phyloP scores from a whole-genome alignment of 495 filamentous ascomycete species.

The Trypethelium eluteriae region DNA sequence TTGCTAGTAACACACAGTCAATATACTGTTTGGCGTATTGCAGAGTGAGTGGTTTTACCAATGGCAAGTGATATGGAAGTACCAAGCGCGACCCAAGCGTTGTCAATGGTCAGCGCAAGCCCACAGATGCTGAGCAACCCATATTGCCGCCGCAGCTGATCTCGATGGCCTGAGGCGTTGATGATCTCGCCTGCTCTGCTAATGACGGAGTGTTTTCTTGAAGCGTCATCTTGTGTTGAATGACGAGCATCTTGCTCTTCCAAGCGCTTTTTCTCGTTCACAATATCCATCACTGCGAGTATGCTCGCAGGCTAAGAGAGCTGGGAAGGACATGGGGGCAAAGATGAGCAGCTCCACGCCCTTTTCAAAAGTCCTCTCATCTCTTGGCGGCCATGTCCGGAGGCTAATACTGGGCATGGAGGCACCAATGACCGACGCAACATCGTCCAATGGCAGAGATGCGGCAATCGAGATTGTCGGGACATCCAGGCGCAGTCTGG shows the following conservation, averaged over 20 bases:
- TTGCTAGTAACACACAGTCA: slow-evolving; percentile 11
- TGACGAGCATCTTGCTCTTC: background rate
- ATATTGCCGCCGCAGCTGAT: slow-evolving; percentile 56
- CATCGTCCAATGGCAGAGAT: background rate
- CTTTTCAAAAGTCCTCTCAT: background rate
- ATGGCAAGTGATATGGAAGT: slow-evolving; percentile 32
- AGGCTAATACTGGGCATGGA: background rate
- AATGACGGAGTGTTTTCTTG: slow-evolving; percentile 17
- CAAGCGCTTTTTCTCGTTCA: background rate
- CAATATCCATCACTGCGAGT: background rate
- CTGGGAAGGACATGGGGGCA: background rate
- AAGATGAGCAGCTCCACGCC: background rate
- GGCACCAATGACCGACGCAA: background rate
- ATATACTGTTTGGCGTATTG: background rate
- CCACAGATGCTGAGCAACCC: slow-evolving; percentile 51
- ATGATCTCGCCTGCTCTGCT: slow-evolving; percentile 31
- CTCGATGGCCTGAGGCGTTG: slow-evolving; percentile 51
- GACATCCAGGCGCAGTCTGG: background rate
- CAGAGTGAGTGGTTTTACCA: background rate
- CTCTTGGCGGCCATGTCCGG: background rate
- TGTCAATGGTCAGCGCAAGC: slow-evolving; percentile 49
- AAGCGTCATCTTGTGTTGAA: background rate
- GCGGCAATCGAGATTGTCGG: background rate
- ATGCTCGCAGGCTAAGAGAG: too few species aligned
- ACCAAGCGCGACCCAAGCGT: slow-evolving; percentile 54